Percentiles rank a stretch among this genome's conserved stretches.
phyloP scores from a whole-genome alignment of 768 basidiomycete genomes.

The Auricularia auricula-judae region DNA sequence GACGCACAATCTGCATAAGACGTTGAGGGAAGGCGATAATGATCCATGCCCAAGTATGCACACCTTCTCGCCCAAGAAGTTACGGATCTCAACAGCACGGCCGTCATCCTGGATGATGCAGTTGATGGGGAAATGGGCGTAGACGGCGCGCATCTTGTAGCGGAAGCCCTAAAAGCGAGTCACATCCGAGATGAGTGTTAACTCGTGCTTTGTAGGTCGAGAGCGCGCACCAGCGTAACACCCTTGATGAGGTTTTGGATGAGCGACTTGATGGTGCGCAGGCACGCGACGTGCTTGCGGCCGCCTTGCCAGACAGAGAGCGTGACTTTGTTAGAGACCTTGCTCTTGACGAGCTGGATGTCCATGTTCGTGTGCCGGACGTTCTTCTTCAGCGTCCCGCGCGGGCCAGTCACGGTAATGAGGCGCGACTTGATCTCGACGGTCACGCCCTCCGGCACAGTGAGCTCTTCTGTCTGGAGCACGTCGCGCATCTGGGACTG shows the following conservation, averaged over 20 bases:
- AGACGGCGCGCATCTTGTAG: slow-evolving; percentile 99
- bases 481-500: slow-evolving; percentile 74
- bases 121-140: slow-evolving; percentile 99
- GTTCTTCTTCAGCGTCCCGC: slow-evolving; percentile 86
- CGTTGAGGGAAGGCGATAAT: neutral
- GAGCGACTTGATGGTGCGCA: slow-evolving; percentile 89
- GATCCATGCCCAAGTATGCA: slow-evolving; percentile 8
- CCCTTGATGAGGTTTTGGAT: slow-evolving; percentile 98
- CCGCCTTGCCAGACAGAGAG: slow-evolving; percentile 97
- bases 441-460: slow-evolving; percentile 75
- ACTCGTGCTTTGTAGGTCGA: neutral
- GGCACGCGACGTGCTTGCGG: slow-evolving; percentile 96
- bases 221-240: slow-evolving; percentile 70
- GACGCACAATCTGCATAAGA: slow-evolving; percentile 65
- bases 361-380: slow-evolving; percentile 93
- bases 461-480: slow-evolving; percentile 87
- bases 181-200: neutral
- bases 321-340: slow-evolving; percentile 61
- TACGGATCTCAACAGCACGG: slow-evolving; percentile 73
- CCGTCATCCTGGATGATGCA: slow-evolving; percentile 81
- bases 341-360: slow-evolving; percentile 71
- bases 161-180: slow-evolving; percentile 67
- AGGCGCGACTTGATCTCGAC: slow-evolving; percentile 84
- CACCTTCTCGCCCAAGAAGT: slow-evolving; percentile 92
- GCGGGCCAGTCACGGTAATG: slow-evolving; percentile 85